Base-by-base conservation (phyloP, 2,329 filamentous ascomycete genomes). In the Phaeophleospora eucalypticola region DNA sequence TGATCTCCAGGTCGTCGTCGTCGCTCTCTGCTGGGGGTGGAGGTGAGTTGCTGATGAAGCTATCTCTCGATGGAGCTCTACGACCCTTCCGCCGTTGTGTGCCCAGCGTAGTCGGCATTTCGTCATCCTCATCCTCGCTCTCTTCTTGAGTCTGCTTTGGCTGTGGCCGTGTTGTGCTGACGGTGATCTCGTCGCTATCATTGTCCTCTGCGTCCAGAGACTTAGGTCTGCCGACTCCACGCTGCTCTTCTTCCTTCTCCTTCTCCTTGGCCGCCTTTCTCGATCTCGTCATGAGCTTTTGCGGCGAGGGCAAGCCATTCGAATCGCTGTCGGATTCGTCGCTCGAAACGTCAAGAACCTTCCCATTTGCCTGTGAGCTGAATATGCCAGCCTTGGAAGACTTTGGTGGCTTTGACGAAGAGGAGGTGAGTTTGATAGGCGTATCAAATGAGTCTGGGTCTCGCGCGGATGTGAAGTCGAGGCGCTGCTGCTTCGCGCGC, bases 1-100 rank as follows among this genome's bases (percentile, higher is more conserved):
- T 49, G 12, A 60, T 50, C 17, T 63, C 44, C 1, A 63, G 34
- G 29, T 67, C 64, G 17, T 62, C 56, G 34, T 67, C 65, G 42
- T 60, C 64, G 14, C 58, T 57, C 4, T 50, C 41, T 8, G 52
- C 56, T 7, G 37, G n/a, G 15, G 52, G 49, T 20, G 52, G 47
- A 9, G 52, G 49, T 16, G 54, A 56, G 37, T 53, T 37, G 43
- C 45, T 53, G 14, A 65, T 52, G 46, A 63, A 63, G 45, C 52
- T 55, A 36, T 58, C 49, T 17, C 38, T 36, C 12, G 57, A 55
- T 16, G 35, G 20, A 14, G 48, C 36, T 33, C 53, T 40, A 24
- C 36, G 49, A 24, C 49, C 46, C 27, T 46, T 51, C 7, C 58
- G 55, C 40, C 45, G 52, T 43, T 58, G 57, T 43, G 48, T 64